These are phyloP conservation scores for Platanthera zijinensis DNA, from an alignment of 106 monocot genomes.

Conservation along the genomic window DNA sequence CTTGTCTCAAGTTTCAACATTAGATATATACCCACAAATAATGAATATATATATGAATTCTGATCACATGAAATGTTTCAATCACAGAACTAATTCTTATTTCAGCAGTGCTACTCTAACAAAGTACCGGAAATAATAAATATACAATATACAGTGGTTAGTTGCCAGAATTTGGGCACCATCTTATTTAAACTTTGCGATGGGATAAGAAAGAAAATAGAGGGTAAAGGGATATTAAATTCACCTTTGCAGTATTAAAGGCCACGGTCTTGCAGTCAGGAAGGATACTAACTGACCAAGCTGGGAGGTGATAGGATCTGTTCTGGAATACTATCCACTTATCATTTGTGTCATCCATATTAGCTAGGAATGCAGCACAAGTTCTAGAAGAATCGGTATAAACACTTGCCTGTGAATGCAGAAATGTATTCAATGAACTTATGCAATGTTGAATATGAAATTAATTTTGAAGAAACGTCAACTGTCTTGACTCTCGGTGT, in stretches of 20 bases:
- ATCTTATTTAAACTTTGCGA: neutral
- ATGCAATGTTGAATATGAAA: neutral
- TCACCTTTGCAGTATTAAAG: conserved; percentile 90
- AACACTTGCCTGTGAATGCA: conserved; percentile 55
- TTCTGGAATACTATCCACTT: conserved; percentile 53
- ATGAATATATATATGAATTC: neutral
- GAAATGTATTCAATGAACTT: neutral
- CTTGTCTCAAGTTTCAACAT: too few species aligned
- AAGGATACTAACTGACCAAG: conserved; percentile 92
- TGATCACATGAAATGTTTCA: neutral
- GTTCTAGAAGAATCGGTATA: conserved; percentile 54
- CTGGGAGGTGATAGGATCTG: conserved; percentile 65
- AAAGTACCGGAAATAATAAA: neutral
- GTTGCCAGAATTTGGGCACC: neutral
- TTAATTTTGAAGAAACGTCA: neutral
- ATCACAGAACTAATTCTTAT: neutral
- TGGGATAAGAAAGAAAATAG: neutral
- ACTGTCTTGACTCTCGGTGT: too few species aligned
- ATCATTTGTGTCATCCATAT: conserved; percentile 66
- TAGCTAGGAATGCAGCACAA: conserved; percentile 81
- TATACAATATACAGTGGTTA: neutral
- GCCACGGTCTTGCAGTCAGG: conserved; percentile 86
- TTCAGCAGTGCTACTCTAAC: neutral
- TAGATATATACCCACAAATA: neutral
- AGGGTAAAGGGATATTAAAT: neutral